Percentiles rank a stretch among this genome's conserved stretches.
Conservation (phyloP, 2,329 filamentous ascomycete genomes). For the Botrytis squamosa region DNA sequence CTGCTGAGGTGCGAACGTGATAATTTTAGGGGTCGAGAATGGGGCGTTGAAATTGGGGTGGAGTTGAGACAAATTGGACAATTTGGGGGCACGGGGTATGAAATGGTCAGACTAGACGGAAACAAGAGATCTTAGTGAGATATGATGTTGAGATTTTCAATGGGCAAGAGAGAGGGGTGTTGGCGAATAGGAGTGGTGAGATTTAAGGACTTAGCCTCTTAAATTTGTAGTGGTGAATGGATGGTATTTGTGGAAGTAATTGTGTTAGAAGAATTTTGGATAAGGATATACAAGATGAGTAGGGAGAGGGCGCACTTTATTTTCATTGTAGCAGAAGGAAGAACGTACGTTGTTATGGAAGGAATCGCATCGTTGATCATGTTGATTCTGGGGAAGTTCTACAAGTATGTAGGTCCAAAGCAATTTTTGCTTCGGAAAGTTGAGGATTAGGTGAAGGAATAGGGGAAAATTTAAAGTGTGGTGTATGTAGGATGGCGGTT, state of each 20-base stretch:
- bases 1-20: not conserved
- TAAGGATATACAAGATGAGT: not conserved
- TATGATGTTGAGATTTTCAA: not conserved
- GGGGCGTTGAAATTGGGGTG: not conserved
- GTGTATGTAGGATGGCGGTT: not conserved
- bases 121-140: not conserved
- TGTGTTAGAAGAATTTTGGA: not conserved
- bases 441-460: no score
- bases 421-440: no score
- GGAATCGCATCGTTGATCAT: no score
- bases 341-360: no score
- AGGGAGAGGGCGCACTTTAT: no score
- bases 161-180: not conserved
- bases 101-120: not conserved
- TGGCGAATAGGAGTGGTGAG: not conserved
- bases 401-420: no score
- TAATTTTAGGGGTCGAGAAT: not conserved
- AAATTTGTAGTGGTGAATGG: no score
- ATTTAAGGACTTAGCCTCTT: no score
- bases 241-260: not conserved
- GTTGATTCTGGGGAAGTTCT: no score
- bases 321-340: no score
- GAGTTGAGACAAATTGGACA: not conserved
- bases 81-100: not conserved
- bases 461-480: no score